Conservation (phyloP, 75 land plant genomes). For the Sequoiadendron giganteum region DNA sequence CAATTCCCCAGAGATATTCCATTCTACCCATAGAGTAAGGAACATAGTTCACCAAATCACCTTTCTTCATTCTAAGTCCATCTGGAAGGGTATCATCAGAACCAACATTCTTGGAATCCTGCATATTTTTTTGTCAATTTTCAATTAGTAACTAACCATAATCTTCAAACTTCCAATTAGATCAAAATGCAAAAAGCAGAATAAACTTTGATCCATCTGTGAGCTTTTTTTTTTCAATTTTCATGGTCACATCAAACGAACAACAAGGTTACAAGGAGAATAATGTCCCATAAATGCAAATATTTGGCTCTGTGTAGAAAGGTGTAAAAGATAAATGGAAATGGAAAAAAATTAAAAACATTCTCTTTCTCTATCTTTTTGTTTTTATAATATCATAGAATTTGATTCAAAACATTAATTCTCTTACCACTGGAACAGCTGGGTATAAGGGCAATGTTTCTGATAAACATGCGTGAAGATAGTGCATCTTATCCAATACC, state of each 20-base stretch:
- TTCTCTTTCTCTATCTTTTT: too few species aligned
- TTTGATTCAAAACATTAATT: too few species aligned
- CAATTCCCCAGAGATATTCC: conserved; percentile 50
- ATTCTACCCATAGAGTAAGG: conserved; percentile 66
- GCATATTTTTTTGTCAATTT: not conserved
- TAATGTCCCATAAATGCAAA: not conserved
- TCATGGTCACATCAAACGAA: too few species aligned
- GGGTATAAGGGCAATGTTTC: conserved; percentile 86
- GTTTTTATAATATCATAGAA: too few species aligned
- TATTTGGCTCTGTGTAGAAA: not conserved
- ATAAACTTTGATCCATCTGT: not conserved
- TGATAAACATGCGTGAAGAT: conserved; percentile 74
- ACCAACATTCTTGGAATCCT: conserved; percentile 45
- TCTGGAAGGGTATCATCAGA: conserved; percentile 66
- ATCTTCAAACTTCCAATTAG: not conserved
- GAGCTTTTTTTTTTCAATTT: not conserved
- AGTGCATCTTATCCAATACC: conserved; percentile 49
- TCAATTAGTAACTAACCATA: not conserved
- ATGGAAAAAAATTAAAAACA: too few species aligned
- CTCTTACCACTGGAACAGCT: conserved; percentile 72
- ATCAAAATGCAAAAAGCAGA: not conserved
- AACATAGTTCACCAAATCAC: conserved; percentile 32
- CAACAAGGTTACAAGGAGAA: not conserved
- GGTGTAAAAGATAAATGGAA: not conserved
- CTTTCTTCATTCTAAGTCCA: conserved; percentile 51